These are phyloP conservation scores for Fagopyrum tataricum DNA, from an alignment of 148 eudicot species.

Conservation along the genomic window DNA sequence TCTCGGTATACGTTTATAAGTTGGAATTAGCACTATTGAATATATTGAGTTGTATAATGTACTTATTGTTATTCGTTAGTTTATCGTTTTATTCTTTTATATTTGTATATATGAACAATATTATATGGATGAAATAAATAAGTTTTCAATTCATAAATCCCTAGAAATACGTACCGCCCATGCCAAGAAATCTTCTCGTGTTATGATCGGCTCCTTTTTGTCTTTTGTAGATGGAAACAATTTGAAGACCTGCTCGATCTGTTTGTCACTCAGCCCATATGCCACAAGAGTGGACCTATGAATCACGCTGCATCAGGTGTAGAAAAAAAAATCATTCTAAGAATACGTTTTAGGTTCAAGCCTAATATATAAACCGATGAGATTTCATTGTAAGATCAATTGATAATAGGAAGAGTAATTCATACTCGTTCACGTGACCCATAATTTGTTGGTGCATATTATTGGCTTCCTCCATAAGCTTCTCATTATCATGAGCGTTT, in stretches of 20 bases:
- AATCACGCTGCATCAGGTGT: neutral
- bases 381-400: too few relatives aligned
- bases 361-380: too few relatives aligned
- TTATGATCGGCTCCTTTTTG: neutral
- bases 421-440: neutral
- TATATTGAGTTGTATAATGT: neutral
- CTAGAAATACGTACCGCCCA: neutral
- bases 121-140: too few relatives aligned
- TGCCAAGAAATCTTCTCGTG: neutral
- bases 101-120: too few relatives aligned
- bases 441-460: neutral
- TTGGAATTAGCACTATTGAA: neutral
- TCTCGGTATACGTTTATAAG: too few relatives aligned
- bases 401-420: neutral
- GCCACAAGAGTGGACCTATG: neutral
- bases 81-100: neutral
- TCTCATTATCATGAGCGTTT: neutral
- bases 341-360: too few relatives aligned
- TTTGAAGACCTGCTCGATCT: neutral
- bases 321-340: neutral
- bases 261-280: neutral
- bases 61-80: too few relatives aligned
- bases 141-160: too few relatives aligned
- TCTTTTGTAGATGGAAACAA: neutral
- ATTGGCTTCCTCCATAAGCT: neutral